phyloP scores from a whole-genome alignment of 2,329 filamentous ascomycete genomes.

The Cryphonectria parasitica region DNA sequence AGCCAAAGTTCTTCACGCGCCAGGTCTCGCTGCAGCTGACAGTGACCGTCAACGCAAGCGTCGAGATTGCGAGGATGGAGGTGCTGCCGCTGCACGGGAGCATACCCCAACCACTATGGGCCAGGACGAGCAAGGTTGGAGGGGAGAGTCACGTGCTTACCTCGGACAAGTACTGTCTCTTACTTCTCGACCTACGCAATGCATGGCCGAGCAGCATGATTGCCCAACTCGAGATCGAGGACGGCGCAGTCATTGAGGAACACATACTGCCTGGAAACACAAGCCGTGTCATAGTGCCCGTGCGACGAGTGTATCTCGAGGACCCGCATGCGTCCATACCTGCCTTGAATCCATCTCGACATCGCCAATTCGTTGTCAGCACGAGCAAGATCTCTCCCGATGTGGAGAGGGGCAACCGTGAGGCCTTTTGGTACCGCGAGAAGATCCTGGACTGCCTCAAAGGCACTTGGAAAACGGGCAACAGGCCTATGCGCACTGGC shows the following conservation, averaged over 20 bases:
- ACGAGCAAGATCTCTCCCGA: slow-evolving; percentile 78
- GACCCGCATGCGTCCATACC: slow-evolving; percentile 79
- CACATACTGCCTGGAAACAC: slow-evolving; percentile 70
- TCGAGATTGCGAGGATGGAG: slow-evolving; percentile 81
- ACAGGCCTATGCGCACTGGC: slow-evolving; percentile 60
- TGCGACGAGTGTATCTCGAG: slow-evolving; percentile 76
- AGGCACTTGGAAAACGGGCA: slow-evolving; percentile 70
- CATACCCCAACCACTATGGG: slow-evolving; percentile 66
- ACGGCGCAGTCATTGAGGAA: slow-evolving; percentile 55
- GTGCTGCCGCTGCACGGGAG: slow-evolving; percentile 72
- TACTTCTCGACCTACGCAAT: slow-evolving; percentile 85
- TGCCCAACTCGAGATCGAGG: slow-evolving; percentile 62
- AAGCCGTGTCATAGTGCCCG: slow-evolving; percentile 73
- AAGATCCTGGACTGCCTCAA: slow-evolving; percentile 72
- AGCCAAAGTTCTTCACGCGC: slow-evolving; percentile 79
- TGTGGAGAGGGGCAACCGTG: slow-evolving; percentile 74
- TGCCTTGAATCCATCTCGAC: slow-evolving; percentile 76
- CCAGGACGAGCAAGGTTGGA: slow-evolving; percentile 43
- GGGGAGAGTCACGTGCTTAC: slow-evolving; percentile 42
- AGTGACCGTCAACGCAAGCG: slow-evolving; percentile 88
- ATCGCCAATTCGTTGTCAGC: slow-evolving; percentile 91
- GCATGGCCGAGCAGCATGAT: slow-evolving; percentile 83
- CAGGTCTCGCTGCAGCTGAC: slow-evolving; percentile 80
- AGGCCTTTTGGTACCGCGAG: slow-evolving; percentile 92
- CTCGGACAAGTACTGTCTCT: slow-evolving; percentile 71